Evolutionary conservation across 495 filamentous ascomycete genomes (phyloP), one percentile per base, ranked within the genome.

Genomic region (Thozetella sp.): DNA sequence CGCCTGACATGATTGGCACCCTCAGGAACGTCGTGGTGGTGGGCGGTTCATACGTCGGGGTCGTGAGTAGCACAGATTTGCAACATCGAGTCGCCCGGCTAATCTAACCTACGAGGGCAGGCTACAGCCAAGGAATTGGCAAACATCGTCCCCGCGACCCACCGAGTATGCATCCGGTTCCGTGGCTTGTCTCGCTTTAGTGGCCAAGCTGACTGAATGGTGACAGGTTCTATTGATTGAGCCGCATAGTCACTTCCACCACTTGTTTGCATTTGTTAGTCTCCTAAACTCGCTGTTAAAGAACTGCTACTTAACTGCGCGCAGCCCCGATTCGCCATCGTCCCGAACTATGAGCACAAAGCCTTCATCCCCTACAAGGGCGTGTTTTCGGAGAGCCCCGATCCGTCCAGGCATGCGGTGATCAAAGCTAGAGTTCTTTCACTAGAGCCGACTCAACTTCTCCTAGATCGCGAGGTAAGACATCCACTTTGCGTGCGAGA

Each of bases 241-340:
- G 57, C 71, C 77, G 0, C 81, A 83, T 59, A 83, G 76, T 24
- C 81, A 83, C 55, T 83, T 83, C 59, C 79, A 83, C 59, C 81
- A 83, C 58, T 64, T 83, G 1, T 83, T 83, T 55, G 76, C 78
- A 25, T 83, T 83, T 60, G 80, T 83, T 74, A 69, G 76, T 55
- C 20, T 25, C 2, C 15, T 3, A 25, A 11, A 4, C 3, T 20
- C 23, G 25, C n/a, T 24, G 23, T 23, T 27, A 4, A 48, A 26
- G 6, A 1, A 17, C 20, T 24, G 3, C 22, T 4, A 37, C 2
- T 23, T 37, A 19, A 22, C 51, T 50, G 9, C 25, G 23, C 48
- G 25, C 51, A 83, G 79, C 81, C 81, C 27, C 79, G 81, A 2
- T 84, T 83, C 62, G 76, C 81, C 12, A 72, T 82, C 17, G 58